A percentile compares a stretch with the other conserved stretches of the same genome.
phyloP scores from a whole-genome alignment of 768 basidiomycete genomes.

The Hydnum rufescens region DNA sequence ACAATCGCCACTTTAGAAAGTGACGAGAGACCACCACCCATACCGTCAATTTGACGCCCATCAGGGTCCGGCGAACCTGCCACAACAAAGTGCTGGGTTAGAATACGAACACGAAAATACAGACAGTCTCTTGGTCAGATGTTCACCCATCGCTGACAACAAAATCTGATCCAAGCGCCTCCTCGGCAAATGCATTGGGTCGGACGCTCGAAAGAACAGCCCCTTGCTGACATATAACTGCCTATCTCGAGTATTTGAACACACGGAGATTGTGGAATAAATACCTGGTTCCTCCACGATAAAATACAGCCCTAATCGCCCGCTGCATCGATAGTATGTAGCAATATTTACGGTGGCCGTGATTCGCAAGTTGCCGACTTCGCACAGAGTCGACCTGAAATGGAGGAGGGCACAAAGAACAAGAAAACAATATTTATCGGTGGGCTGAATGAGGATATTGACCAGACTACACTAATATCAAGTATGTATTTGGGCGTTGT shows the following conservation, averaged over 20 bases:
- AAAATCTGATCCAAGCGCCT: background rate
- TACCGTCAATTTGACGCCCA: constrained; percentile 55
- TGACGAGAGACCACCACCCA: constrained; percentile 62
- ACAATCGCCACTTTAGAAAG: constrained; percentile 59
- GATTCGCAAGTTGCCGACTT: too few relatives aligned
- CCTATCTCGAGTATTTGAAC: too few relatives aligned
- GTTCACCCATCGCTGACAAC: constrained; percentile 1
- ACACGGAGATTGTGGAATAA: background rate
- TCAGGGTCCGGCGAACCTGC: constrained; percentile 66
- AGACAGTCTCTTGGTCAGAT: background rate
- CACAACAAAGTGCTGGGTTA: constrained; percentile 32
- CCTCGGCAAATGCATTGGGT: background rate
- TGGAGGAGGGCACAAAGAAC: constrained; percentile 32
- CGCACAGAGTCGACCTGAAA: too few relatives aligned
- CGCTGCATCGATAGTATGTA: constrained; percentile 1
- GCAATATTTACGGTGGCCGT: too few relatives aligned
- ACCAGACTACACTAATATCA: constrained; percentile 60
- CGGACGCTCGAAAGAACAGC: background rate
- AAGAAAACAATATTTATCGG: constrained; percentile 79
- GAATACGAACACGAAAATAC: constrained; percentile 21
- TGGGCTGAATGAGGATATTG: constrained; percentile 64
- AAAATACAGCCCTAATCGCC: background rate
- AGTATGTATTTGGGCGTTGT: too few relatives aligned
- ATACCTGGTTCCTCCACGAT: constrained; percentile 3
- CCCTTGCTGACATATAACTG: background rate